Evolutionary conservation across 108 stramenopile genomes (phyloP), one percentile per base, ranked within the genome.

Genomic region (Pseudonitzschia delicatissima): DNA sequence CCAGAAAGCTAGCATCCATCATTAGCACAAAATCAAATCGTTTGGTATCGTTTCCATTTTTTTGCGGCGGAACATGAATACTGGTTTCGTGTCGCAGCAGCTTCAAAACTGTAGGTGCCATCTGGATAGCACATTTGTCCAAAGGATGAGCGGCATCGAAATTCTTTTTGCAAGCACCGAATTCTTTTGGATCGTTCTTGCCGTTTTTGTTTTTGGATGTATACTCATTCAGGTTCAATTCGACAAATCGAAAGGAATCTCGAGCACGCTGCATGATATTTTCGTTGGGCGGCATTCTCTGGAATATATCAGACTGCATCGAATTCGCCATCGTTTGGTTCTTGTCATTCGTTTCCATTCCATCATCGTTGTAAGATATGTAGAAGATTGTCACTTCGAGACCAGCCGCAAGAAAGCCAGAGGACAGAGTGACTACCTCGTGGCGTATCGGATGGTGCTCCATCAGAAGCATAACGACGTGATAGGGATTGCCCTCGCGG

Each of bases 1-100:
- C 63, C 0, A 71, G 27, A 34, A 69, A 47, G 25, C 61, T 55
- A 31, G 58, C 35, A 57, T 71, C 62, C 28, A 49, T 64, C 15
- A 71, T 57, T 7, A 71, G 13, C 11, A 71, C 70, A 62, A 32
- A 55, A 55, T 55, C 53, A 33, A n/a, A 11, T 15, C 29, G 2
- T 55, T 42, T 42, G 37, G 26, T 49, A 44, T 42, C 8, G 39
- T 9, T 27, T 33, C 7, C 39, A 36, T 61, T 44, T 0, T 7
- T 28, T 35, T 55, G 11, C 4, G 53, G 27, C 4, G 2, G 5
- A 11, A 55, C 4, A 33, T 15, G 15, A 55, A 3, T 27, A 55
- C 31, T 20, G 8, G 52, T 4, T 48, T 66, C 25, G 7, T 50
- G 31, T 34, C 23, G 6, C 5, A 66, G 7, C 9, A 66, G 35